These are phyloP conservation scores for Schizochytrium sp. DNA, from an alignment of 108 stramenopile species.

Conservation along the genomic window DNA sequence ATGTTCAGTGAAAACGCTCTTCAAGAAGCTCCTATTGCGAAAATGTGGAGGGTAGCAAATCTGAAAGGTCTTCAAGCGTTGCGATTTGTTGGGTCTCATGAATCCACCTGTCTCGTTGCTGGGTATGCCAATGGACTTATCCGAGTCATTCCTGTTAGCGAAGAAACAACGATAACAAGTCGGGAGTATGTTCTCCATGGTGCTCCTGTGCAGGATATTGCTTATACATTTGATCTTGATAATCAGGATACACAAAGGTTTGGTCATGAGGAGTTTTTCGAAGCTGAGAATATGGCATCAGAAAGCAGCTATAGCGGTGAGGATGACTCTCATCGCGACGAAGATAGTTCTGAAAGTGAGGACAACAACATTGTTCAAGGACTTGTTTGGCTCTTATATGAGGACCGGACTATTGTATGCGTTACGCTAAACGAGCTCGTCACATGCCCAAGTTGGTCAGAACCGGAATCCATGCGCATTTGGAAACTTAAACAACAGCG, in stretches of 20 bases:
- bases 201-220: constrained; percentile 16
- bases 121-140: constrained; percentile 32
- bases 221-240: background rate
- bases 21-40: no score
- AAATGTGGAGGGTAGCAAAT: constrained; percentile 26
- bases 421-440: background rate
- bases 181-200: constrained; percentile 31
- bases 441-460: constrained; percentile 6
- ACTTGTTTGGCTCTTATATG: background rate
- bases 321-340: no score
- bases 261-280: background rate
- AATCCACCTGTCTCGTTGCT: constrained; percentile 5
- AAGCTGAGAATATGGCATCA: background rate
- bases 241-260: no score
- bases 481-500: constrained; percentile 45
- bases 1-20: no score
- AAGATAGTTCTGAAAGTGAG: background rate
- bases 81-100: background rate
- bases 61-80: constrained; percentile 30
- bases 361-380: background rate
- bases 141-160: background rate
- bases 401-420: background rate
- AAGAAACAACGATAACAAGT: background rate
- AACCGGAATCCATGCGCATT: constrained; percentile 1
- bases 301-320: no score